phyloP scores from a whole-genome alignment of 2,329 filamentous ascomycete species.

The Trichoderma breve region DNA sequence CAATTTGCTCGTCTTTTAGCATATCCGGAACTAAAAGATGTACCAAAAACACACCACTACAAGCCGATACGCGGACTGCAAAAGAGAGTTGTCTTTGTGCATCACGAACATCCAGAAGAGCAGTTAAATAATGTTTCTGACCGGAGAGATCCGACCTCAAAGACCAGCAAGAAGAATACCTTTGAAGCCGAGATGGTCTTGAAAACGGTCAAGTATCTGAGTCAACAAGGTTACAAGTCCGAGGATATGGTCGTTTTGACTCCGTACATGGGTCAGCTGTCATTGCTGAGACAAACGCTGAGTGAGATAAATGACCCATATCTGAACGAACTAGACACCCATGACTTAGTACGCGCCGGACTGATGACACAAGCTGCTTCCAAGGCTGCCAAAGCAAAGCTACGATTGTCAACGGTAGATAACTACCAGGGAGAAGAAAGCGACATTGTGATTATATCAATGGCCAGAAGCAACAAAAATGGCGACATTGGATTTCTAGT shows the following conservation, averaged over 20 bases:
- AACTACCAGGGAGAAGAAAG: conserved; percentile 79
- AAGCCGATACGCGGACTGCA: conserved; percentile 54
- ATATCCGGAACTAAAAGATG: conserved; percentile 62
- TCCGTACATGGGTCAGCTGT: conserved; percentile 69
- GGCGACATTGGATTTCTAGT: conserved; percentile 71
- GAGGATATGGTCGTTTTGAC: conserved; percentile 66
- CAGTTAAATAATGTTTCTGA: conserved; percentile 44
- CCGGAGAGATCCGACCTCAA: conserved; percentile 47
- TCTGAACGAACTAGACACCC: conserved; percentile 66
- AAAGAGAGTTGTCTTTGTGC: conserved; percentile 62
- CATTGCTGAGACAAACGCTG: conserved; percentile 53
- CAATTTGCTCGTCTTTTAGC: conserved; percentile 54
- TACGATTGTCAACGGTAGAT: conserved; percentile 72
- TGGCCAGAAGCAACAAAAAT: conserved; percentile 63
- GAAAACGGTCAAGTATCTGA: conserved; percentile 63
- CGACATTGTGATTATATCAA: conserved; percentile 66
- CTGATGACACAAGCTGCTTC: conserved; percentile 54
- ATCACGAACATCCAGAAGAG: conserved; percentile 57
- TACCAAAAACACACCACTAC: conserved; percentile 46
- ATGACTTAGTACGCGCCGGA: conserved; percentile 59
- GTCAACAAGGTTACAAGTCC: conserved; percentile 67
- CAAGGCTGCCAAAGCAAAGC: conserved; percentile 47
- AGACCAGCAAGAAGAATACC: conserved; percentile 56
- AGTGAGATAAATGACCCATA: conserved; percentile 59
- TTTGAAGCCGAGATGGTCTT: conserved; percentile 68